These are phyloP conservation scores for Trichoderma harzianum DNA, from an alignment of 2,329 filamentous ascomycete genomes.

Conservation along the genomic window DNA sequence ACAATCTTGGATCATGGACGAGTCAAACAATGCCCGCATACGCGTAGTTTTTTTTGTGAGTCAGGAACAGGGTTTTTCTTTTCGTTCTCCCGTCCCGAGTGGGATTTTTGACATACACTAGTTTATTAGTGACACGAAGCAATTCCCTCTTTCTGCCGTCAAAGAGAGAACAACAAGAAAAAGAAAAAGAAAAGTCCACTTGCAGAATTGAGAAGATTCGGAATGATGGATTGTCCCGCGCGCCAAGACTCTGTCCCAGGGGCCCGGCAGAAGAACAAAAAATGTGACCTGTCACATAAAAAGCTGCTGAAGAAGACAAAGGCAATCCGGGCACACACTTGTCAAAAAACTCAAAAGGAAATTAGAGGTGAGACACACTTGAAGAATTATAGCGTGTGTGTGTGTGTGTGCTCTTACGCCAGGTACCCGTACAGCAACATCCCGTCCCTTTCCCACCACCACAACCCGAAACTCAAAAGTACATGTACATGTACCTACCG, in stretches of 20 bases:
- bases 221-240: neutral
- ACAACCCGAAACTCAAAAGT: neutral
- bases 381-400: too few species aligned
- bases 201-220: neutral
- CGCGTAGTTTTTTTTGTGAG: neutral
- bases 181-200: neutral
- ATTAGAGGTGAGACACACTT: neutral
- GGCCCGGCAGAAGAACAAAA: neutral
- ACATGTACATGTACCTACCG: neutral
- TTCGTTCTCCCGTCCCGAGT: neutral
- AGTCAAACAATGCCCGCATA: neutral
- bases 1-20: neutral
- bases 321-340: neutral
- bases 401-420: neutral
- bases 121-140: too few species aligned
- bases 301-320: neutral
- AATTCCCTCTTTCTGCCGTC: too few species aligned
- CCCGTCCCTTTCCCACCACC: neutral
- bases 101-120: neutral
- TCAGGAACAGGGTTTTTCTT: too few species aligned
- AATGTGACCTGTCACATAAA: neutral
- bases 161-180: too few species aligned
- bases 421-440: neutral
- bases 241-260: neutral
- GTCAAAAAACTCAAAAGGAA: neutral